Base-by-base conservation (phyloP, 1,139 yeast species). In the Diutina sp. region DNA sequence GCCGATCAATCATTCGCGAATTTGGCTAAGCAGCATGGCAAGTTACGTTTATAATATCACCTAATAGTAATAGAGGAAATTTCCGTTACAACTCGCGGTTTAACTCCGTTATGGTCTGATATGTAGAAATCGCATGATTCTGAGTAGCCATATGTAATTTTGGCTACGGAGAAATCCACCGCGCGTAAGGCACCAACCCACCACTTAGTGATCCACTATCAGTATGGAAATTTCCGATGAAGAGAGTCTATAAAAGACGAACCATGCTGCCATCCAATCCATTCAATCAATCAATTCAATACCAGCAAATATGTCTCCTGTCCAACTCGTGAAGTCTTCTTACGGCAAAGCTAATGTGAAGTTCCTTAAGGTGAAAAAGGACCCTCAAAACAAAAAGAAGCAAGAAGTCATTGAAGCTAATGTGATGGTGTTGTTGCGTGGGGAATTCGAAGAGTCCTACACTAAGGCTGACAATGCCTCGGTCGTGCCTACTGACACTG, bases 401-500 rank as follows among this genome's bases (percentile, higher is more conserved):
- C 97, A 90, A 69, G 87, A 89, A 58, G 83, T 90, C 54, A 79
- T 87, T 68, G 97, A 90, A 72, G 89, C 95, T 59, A 86, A 90
- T 59, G 95, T 87, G 56, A 77, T 79, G 62, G 84, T 85, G 29
- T 76, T 90, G 58, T 78, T 90, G 59, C 83, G 80, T 63, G 97
- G 97, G 60, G 80, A 78, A 57, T 85, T 90, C 64, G 96, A 87
- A 60, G 72, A 73, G 41, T 84, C 96, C 2, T 90, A 88, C 74
- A 90, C 97, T 56, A 68, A 85, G 60, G 97, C 96, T 46, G 95
- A 90, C 71, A 90, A 90, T 72, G 69, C 88, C 2, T 79, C 87
- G n/a, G 84, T 90, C 65, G 95, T 90, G 55, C 97, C 97, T 58
- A 90, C 97, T 12, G 97, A 90, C 70, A 90, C 97, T 1, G 91